Evolutionary conservation across 768 basidiomycete species (phyloP).

Genomic region (Leccinum aurantiacum): DNA sequence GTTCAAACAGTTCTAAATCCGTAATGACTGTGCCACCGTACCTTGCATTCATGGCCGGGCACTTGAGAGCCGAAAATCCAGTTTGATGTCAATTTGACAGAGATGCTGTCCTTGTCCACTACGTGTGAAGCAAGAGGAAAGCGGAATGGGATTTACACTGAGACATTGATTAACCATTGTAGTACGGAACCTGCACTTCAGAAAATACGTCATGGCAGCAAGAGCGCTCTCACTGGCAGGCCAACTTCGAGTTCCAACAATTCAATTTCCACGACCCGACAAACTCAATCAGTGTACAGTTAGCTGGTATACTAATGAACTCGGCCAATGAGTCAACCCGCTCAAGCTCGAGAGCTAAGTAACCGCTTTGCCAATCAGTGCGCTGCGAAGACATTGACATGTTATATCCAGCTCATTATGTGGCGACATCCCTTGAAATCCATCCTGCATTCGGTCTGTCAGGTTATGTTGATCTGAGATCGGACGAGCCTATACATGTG

Average conservation of each 20-base stretch:
- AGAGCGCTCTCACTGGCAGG: neutral
- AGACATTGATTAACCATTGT: neutral
- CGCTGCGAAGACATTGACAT: no score
- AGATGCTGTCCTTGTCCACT: constrained; percentile 81
- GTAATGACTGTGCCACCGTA: constrained; percentile 82
- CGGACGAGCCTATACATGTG: no score
- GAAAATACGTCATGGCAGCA: neutral
- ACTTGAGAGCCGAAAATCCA: constrained; percentile 70
- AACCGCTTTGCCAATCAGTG: no score
- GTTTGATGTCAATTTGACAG: constrained; percentile 81
- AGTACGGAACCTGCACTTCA: neutral
- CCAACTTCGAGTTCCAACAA: neutral
- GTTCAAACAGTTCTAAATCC: constrained; percentile 42
- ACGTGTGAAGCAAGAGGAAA: constrained; percentile 26
- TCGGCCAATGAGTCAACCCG: no score
- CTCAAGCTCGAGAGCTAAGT: no score
- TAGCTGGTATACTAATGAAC: no score
- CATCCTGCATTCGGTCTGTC: no score
- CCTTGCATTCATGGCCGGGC: constrained; percentile 55
- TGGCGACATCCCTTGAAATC: no score
- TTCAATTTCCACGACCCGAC: no score
- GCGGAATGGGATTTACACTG: neutral
- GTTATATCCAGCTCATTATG: no score
- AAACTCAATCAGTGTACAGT: no score
- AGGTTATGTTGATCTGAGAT: no score